Percentiles rank a stretch among this genome's conserved stretches.
phyloP scores from a whole-genome alignment of 129 eudicot genomes.

The Pittosporum tobira region DNA sequence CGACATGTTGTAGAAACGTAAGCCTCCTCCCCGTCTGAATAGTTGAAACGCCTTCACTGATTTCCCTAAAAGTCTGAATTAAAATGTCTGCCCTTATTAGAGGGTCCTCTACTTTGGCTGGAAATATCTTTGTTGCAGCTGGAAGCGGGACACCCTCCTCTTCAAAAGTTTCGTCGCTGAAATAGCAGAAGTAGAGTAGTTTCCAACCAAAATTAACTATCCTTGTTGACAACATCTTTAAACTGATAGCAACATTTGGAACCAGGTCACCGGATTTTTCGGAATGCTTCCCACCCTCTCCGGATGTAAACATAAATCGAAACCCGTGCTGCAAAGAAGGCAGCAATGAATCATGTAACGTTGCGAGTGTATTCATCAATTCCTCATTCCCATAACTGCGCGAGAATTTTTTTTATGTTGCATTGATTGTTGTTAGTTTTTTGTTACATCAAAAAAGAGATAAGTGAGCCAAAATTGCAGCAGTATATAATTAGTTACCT shows the following conservation, averaged over 20 bases:
- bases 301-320: conserved; percentile 30
- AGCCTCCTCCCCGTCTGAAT: conserved; percentile 33
- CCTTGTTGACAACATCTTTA: conserved; percentile 66
- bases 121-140: conserved; percentile 70
- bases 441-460: background rate
- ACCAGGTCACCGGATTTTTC: conserved; percentile 30
- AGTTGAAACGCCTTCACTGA: conserved; percentile 40
- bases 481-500: conserved; percentile 41
- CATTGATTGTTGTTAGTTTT: too few relatives aligned
- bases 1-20: conserved; percentile 64
- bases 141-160: conserved; percentile 36
- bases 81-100: conserved; percentile 71
- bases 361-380: conserved; percentile 56
- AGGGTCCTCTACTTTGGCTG: conserved; percentile 94
- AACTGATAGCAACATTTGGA: conserved; percentile 36
- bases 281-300: conserved; percentile 17
- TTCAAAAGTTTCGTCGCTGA: conserved; percentile 63
- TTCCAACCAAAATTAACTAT: conserved; percentile 73
- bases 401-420: too few relatives aligned
- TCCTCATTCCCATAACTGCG: conserved; percentile 82
- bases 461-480: background rate
- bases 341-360: conserved; percentile 71
- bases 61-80: conserved; percentile 68
- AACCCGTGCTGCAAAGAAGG: conserved; percentile 72
- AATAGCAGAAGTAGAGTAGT: conserved; percentile 52